Evolutionary conservation across 2,329 filamentous ascomycete species (phyloP).

Genomic region (Fusarium sacchari): DNA sequence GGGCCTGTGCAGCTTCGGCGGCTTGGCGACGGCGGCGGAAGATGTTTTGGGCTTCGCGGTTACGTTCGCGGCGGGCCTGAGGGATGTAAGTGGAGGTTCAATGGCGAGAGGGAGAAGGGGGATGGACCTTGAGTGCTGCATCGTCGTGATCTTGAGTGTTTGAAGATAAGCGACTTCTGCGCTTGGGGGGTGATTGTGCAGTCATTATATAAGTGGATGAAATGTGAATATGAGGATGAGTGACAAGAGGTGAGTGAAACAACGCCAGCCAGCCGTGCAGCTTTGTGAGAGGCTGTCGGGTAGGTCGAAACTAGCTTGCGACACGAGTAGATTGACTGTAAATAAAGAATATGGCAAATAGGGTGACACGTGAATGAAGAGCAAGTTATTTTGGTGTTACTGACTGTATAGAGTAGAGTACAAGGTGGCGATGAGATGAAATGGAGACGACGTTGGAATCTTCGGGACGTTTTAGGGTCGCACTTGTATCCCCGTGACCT

Average conservation of each 20-base stretch:
- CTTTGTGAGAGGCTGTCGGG: neutral
- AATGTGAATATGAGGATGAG: neutral
- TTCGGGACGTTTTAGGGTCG: slow-evolving; percentile 32
- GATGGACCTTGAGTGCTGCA: slow-evolving; percentile 39
- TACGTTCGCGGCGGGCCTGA: slow-evolving; percentile 44
- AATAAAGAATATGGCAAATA: neutral
- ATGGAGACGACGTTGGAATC: slow-evolving; percentile 13
- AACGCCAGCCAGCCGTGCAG: neutral
- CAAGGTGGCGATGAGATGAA: slow-evolving; percentile 11
- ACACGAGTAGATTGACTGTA: neutral
- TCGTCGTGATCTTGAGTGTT: slow-evolving; percentile 33
- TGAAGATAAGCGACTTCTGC: slow-evolving; percentile 36
- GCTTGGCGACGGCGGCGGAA: slow-evolving; percentile 43
- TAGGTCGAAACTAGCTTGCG: neutral
- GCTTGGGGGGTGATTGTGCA: slow-evolving; percentile 22
- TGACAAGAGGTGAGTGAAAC: neutral
- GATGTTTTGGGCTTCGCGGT: slow-evolving; percentile 45
- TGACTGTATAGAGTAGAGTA: no score
- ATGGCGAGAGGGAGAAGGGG: neutral
- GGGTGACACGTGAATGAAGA: neutral
- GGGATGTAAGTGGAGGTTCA: slow-evolving; percentile 8
- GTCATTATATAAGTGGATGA: slow-evolving; percentile 19
- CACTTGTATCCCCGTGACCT: slow-evolving; percentile 27
- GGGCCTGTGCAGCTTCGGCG: slow-evolving; percentile 42
- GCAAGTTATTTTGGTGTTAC: neutral